Evolutionary conservation across 2,329 filamentous ascomycete species (phyloP), one percentile per base, ranked within the genome.

Genomic region (Ciborinia camelliae): DNA sequence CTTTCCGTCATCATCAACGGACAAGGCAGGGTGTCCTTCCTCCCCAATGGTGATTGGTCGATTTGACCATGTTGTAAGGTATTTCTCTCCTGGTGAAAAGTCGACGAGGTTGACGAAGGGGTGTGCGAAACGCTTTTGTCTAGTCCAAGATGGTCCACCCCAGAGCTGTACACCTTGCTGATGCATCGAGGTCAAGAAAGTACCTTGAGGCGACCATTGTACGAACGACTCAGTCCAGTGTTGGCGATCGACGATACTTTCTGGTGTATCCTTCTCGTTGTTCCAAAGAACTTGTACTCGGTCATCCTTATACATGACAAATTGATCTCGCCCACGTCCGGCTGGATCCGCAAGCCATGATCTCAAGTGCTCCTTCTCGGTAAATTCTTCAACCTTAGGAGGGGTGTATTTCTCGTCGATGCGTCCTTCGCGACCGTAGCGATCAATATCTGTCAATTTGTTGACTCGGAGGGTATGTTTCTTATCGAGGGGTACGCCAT

Each of bases 171-270:
- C 92, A 84, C 95, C 95, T 78, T 97, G 93, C 28, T 90, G 88
- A 80, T 99, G 95, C 74, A 98, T 91, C 15, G 94, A 98, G 65
- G 93, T 94, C 68, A 99, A 85, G 79, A 87, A 99, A 63, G 94
- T 98, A 71, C 95, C 95, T 71, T 91, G 87, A 51, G 95, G 95
- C 64, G 95, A 98, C 95, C 95, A 99, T 80, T 97, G 92, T 59
- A 99, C 89, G 76, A 99, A 99, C 45, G 91, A 91, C 79, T 99
- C 95, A 67, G 95, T 99, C 95, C 95, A 99, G 83, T 96, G 91
- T 74, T 90, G 88, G 71, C 95, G 89, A 75, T 98, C 94, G 65
- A 99, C 91, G 45, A 97, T 86, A 69, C 86, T 87, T 78, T 99
- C 95, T 5, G 94, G 92, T 28, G 84, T 79, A 67, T 97, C 93